Conservation (phyloP, 768 basidiomycete genomes). For the Lactarius deliciosus region DNA sequence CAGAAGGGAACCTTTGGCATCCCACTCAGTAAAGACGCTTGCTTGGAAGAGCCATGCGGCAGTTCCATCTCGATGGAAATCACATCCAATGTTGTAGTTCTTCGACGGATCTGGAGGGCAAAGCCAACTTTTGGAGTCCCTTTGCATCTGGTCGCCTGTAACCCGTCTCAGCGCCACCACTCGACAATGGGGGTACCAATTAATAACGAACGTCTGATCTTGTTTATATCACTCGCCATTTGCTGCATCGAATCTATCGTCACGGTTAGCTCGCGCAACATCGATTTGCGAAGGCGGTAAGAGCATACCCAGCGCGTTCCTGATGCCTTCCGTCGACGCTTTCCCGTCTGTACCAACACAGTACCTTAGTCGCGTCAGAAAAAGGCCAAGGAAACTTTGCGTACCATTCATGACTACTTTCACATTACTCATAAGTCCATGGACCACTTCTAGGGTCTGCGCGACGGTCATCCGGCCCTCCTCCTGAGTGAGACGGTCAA, state of each 20-base stretch:
- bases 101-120: constrained; percentile 13
- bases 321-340: background rate
- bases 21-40: constrained; percentile 3
- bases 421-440: background rate
- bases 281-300: background rate
- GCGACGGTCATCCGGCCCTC: constrained; percentile 1
- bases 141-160: constrained; percentile 5
- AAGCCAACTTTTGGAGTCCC: background rate
- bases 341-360: background rate
- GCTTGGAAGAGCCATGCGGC: constrained; percentile 2
- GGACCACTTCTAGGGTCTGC: constrained; percentile 6
- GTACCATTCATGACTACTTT: constrained; percentile 11
- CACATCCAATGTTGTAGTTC: constrained; percentile 1
- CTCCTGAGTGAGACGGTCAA: constrained; percentile 7
- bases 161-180: background rate
- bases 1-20: background rate
- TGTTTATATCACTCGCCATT: background rate
- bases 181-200: background rate
- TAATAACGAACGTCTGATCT: background rate
- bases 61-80: background rate
- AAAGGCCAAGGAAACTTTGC: background rate
- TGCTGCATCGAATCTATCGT: background rate
- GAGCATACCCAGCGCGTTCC: background rate
- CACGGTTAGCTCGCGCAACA: background rate
- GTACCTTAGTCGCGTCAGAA: background rate